Evolutionary conservation across 1,139 yeast genomes (phyloP), one percentile per base, ranked within the genome.

Genomic region (Wickerhamiella pararugosa): DNA sequence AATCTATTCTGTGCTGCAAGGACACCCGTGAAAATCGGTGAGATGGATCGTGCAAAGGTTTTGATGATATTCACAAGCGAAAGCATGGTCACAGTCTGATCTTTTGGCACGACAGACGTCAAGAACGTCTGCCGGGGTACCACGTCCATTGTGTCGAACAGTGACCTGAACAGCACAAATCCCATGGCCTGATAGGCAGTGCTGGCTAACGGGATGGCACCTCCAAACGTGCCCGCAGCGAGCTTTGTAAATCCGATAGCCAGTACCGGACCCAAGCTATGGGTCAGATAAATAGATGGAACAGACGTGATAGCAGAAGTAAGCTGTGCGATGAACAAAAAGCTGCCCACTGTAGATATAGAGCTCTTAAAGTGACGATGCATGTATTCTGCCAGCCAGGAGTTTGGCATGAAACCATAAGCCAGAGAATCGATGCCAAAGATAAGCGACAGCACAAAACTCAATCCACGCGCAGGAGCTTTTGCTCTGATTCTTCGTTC

Each of bases 301-400:
- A 80, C 55, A 5, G 83, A 72, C 1, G 87, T 72, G 1, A 75
- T 50, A 0, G 87, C 73, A 53, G 75, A 74, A 21, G 74, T 62
- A 29, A 76, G 53, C 47, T 75, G 77, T 5, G 84, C 71, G 36
- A 67, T 54, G 53, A 83, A 82, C 58, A 83, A 65, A 21, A 84
- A 49, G 57, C 66, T 37, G 7, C 76, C 76, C 29, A 72, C 54
- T 1, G 61, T 33, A 8, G 56, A 53, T 31, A 55, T 57, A 2
- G 60, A 43, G 11, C 57, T 47, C 28, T 48, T 47, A 46, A 63
- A 62, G 21, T 55, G 50, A 28, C 56, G 54, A 10, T 55, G 47
- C 62, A 83, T 76, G 60, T 82, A 86, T 56, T 78, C 84, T 29
- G 84, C 83, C 40, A 80, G 70, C 95, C 95, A 86, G 1, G 94